Base-by-base conservation (phyloP, 2,329 filamentous ascomycete genomes). In the Colletotrichum noveboracense region DNA sequence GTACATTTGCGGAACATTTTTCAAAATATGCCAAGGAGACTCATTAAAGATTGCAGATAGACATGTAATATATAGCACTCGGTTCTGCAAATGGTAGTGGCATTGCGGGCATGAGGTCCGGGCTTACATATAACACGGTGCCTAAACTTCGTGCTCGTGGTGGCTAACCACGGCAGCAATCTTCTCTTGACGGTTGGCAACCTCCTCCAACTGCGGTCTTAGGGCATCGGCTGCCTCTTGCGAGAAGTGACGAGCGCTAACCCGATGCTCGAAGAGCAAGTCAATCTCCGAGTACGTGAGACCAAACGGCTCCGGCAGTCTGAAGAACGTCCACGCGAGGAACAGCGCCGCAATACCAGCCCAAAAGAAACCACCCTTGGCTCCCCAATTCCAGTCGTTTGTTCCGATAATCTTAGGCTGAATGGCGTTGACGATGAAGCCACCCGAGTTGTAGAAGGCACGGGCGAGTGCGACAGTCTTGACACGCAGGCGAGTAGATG, bases 391-490 rank as follows among this genome's bases (percentile, higher is more conserved):
- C 81, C 80, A 82, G 56, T 67, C 68, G 13, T 77, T 75, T 8
- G 34, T 26, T 70, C 79, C 80, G 18, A 76, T 58, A 32, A 76
- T 78, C 18, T 74, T 76, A 21, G 68, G 69, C 55, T 66, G 71
- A 24, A 67, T 36, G 3, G 80, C 80, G 70, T 82, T 82, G 55
- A 67, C 84, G 56, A 87, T 80, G 66, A 87, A 84, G 77, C 86
- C 86, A 12, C 82, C 84, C 6, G 85, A 74, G 70, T 87, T 86
- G 76, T 87, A 87, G 10, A 80, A 81, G 10, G 80, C 86, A 66
- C 87, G 82, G 2, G 86, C 86, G 21, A 89, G 80, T 16, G 87
- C 86, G n/a, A 88, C 85, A 0, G 86, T 86, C 81, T 88, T 87
- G 70, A 85, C 86, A 64, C 87, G 84, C 32, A 88, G 83, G 24